Evolutionary conservation across 768 basidiomycete species (phyloP).

Genomic region (Tulasnella sp.): DNA sequence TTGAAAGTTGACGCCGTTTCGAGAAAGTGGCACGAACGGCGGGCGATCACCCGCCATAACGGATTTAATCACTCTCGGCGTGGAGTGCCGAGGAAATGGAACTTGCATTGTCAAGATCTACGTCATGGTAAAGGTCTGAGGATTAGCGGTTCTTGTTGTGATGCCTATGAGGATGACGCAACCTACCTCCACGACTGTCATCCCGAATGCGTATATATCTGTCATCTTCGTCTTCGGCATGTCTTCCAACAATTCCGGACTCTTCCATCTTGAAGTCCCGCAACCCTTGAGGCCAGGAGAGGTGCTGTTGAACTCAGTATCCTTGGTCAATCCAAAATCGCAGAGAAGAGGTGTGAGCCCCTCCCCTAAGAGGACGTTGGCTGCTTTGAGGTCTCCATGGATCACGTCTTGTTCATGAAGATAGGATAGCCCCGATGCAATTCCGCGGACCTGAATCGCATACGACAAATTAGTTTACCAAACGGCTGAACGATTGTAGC

Average conservation of each 20-base stretch:
- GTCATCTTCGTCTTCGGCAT: not conserved
- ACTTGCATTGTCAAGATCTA: not conserved
- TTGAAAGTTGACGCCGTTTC: not conserved
- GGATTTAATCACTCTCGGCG: not conserved
- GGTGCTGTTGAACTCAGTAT: not conserved
- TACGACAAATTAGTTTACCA: too few species aligned
- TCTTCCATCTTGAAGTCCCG: not conserved
- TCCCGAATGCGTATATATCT: not conserved
- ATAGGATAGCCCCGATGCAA: not conserved
- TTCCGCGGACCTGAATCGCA: not conserved
- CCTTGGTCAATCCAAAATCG: not conserved
- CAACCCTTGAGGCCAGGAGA: not conserved
- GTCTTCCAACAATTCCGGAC: not conserved
- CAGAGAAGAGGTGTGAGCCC: not conserved
- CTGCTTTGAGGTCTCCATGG: not conserved
- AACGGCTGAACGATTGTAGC: too few species aligned
- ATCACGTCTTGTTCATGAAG: not conserved
- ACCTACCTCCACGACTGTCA: conserved; percentile 1
- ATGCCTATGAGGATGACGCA: not conserved
- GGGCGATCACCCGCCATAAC: not conserved
- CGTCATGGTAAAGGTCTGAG: too few species aligned
- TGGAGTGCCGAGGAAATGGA: not conserved
- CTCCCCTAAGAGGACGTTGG: not conserved
- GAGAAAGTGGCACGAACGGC: not conserved
- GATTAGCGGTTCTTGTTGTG: not conserved